Percentiles rank a stretch among this genome's conserved stretches.
phyloP scores from a whole-genome alignment of 768 basidiomycete genomes.

The Phaffia tasmanica region DNA sequence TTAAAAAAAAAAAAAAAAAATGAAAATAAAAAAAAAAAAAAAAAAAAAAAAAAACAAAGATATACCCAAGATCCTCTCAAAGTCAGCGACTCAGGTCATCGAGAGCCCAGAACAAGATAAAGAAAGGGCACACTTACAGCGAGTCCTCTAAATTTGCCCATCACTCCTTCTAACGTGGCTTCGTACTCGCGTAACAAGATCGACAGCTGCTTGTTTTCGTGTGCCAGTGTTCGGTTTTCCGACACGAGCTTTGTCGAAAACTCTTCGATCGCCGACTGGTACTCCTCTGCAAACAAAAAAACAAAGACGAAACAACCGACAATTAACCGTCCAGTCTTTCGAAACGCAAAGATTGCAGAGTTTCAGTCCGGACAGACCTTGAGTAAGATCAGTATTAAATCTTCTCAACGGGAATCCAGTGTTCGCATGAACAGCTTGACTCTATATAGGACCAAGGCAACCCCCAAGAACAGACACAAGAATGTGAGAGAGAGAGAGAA shows the following conservation, averaged over 20 bases:
- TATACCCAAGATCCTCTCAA: neutral
- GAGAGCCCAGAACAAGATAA: neutral
- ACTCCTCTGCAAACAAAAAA: constrained; percentile 51
- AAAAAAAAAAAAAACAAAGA: no score
- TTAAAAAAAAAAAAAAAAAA: neutral
- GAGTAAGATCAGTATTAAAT: constrained; percentile 73
- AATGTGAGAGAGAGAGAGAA: neutral
- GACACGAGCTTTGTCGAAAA: constrained; percentile 78
- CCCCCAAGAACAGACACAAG: neutral
- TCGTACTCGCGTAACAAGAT: constrained; percentile 88
- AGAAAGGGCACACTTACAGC: constrained; percentile 50
- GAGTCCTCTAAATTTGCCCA: constrained; percentile 88
- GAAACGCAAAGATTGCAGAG: neutral
- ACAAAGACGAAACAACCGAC: neutral
- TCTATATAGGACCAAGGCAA: constrained; percentile 40
- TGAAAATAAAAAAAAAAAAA: neutral
- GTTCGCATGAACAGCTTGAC: constrained; percentile 59
- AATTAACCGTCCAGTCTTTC: constrained; percentile 22
- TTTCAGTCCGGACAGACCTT: constrained; percentile 29
- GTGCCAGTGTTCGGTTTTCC: constrained; percentile 81
- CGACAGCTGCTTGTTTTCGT: constrained; percentile 92
- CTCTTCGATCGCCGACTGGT: constrained; percentile 85
- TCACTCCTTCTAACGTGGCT: constrained; percentile 83
- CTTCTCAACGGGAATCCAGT: constrained; percentile 69
- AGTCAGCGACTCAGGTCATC: neutral